phyloP scores from a whole-genome alignment of 2,329 filamentous ascomycete species.

The Pestalotiopsis sp. region DNA sequence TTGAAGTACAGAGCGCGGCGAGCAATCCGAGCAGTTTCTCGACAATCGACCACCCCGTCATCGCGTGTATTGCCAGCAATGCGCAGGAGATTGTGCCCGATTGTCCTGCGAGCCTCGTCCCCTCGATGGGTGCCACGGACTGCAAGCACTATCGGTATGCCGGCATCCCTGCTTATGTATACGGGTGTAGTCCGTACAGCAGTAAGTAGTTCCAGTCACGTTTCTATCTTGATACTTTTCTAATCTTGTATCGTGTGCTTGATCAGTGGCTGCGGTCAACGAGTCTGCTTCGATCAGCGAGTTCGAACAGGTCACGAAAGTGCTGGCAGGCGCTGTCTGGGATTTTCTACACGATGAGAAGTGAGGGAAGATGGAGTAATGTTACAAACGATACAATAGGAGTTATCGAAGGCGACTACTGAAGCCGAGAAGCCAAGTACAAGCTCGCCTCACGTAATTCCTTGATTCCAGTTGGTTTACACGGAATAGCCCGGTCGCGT shows the following conservation, averaged over 20 bases:
- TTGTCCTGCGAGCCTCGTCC: background rate
- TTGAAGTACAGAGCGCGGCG: background rate
- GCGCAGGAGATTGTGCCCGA: background rate
- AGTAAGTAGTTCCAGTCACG: background rate
- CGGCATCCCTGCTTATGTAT: background rate
- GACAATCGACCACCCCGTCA: background rate
- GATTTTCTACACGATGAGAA: background rate
- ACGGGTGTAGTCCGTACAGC: background rate
- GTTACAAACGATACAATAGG: background rate
- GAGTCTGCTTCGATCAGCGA: background rate
- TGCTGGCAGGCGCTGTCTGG: background rate
- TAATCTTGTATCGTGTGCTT: background rate
- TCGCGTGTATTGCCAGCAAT: background rate
- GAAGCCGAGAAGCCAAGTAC: too few relatives aligned
- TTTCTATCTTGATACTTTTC: background rate
- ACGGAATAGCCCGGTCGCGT: too few relatives aligned
- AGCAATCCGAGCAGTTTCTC: conserved; percentile 4
- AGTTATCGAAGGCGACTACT: too few relatives aligned
- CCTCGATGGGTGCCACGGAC: conserved; percentile 4
- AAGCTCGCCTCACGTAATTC: too few relatives aligned
- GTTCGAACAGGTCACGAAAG: conserved; percentile 1
- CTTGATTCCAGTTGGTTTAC: too few relatives aligned
- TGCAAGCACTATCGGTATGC: conserved; percentile 8
- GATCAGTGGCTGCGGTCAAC: background rate
- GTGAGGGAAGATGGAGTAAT: background rate